Conservation (phyloP, 345 rosid genomes). For the Lumnitzera racemosa region DNA sequence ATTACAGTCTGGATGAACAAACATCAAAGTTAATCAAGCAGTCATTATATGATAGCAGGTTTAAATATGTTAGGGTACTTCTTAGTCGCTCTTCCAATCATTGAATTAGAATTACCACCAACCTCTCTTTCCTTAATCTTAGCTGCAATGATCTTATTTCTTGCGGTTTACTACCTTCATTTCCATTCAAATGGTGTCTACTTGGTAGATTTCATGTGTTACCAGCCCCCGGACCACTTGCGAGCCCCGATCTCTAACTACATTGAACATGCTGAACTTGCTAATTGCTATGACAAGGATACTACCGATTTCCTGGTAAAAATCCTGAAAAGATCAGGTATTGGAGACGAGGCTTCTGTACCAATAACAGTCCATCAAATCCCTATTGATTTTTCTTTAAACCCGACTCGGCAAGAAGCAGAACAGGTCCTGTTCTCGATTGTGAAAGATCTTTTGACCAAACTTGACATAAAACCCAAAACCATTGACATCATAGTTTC, state of each 20-base stretch:
- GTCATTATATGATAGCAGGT: too few species aligned
- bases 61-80: too few species aligned
- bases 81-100: too few species aligned
- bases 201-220: constrained; percentile 52
- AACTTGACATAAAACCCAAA: constrained; percentile 36
- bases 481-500: constrained; percentile 57
- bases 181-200: constrained; percentile 28
- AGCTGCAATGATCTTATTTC: too few species aligned
- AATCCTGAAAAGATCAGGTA: constrained; percentile 34
- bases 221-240: constrained; percentile 35
- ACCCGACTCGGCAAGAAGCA: constrained; percentile 28
- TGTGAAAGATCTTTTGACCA: constrained; percentile 39
- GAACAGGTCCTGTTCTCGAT: constrained; percentile 37
- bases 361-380: constrained; percentile 36
- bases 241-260: constrained; percentile 27
- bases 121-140: too few species aligned
- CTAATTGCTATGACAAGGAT: constrained; percentile 16
- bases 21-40: too few species aligned
- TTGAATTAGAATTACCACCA: too few species aligned
- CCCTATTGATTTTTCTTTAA: constrained; percentile 22
- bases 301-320: constrained; percentile 38
- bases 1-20: too few species aligned
- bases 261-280: constrained; percentile 27
- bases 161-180: not conserved
- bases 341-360: constrained; percentile 46